Evolutionary conservation across 1,284 basidiomycete species (phyloP).

Genomic region (Ustilago tritici): DNA sequence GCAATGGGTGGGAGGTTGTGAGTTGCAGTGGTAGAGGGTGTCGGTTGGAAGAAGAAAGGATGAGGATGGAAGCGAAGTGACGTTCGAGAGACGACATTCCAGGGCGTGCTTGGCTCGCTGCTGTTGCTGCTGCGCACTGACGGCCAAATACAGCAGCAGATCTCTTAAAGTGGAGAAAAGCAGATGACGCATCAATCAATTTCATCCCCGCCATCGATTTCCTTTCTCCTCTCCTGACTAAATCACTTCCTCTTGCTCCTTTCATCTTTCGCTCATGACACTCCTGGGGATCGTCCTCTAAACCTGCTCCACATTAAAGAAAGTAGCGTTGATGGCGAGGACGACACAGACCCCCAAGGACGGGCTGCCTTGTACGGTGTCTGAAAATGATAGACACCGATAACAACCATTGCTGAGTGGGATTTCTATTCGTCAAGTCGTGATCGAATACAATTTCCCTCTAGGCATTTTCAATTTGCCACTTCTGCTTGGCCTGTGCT

Average conservation of each 20-base stretch:
- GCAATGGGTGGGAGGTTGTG: no score
- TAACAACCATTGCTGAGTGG: constrained; percentile 3
- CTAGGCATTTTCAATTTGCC: not conserved
- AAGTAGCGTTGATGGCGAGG: no score
- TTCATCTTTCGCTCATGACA: no score
- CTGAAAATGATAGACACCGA: constrained; percentile 3
- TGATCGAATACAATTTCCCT: constrained; percentile 2
- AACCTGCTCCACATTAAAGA: no score
- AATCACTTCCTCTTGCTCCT: not conserved
- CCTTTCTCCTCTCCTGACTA: not conserved
- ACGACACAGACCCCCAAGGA: not conserved
- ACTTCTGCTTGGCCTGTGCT: constrained; percentile 1
- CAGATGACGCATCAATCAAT: not conserved
- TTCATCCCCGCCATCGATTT: no score
- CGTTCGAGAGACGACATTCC: not conserved
- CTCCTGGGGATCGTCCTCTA: no score
- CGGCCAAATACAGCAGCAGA: constrained; percentile 1
- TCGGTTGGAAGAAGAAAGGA: constrained; percentile 1
- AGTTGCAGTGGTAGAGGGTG: not conserved
- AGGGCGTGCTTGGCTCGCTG: no score
- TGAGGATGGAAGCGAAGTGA: not conserved
- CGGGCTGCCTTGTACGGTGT: not conserved
- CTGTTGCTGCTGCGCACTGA: constrained; percentile 5
- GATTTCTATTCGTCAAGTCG: not conserved
- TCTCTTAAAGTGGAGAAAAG: not conserved